Evolutionary conservation across 2,329 filamentous ascomycete genomes (phyloP), one percentile per base, ranked within the genome.

Genomic region (Beauveria sp.): DNA sequence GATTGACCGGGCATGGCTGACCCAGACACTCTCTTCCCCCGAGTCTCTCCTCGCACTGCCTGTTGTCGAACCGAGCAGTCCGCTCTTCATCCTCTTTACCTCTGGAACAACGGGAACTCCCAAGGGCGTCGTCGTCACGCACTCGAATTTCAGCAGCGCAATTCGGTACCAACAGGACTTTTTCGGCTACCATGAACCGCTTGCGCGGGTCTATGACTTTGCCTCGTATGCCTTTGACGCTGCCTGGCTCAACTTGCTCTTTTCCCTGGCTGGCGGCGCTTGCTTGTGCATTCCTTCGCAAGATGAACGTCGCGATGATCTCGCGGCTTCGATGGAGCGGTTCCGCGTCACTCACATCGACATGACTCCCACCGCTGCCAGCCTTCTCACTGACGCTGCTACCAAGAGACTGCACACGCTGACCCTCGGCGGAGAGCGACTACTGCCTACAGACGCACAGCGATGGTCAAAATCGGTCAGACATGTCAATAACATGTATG

Each of bases 101-200:
- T 81, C 79, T 18, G 80, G 80, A 18, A 79, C 76, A 22, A 81
- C 79, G 0, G 80, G 80, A 4, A 70, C 71, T 40, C 80, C 80
- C 2, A 82, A 82, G 69, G 80, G 79, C 42, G 77, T 81, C n/a
- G 71, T 80, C 26, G 64, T 71, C 16, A 64, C 65, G 10, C 67
- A 69, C 57, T 61, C 57, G 2, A 63, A 64, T 24, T 63, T 66
- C 28, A 58, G 62, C 40, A 64, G 61, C 16, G 53, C 65, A 5
- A 60, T 63, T 24, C 45, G 26, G 1, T 57, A 66, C 28, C 62
- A 67, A 34, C 49, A 28, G 42, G 60, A 24, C 52, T 40, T 12
- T 26, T 60, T 51, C 16, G 34, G 28, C 8, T 60, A 45, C 26
- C 22, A 24, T 24, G 22, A 47, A 5, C 50, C 49, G 2, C 22